Conservation (phyloP, 805 yeast species). For the Zygotorulaspora sp. region DNA sequence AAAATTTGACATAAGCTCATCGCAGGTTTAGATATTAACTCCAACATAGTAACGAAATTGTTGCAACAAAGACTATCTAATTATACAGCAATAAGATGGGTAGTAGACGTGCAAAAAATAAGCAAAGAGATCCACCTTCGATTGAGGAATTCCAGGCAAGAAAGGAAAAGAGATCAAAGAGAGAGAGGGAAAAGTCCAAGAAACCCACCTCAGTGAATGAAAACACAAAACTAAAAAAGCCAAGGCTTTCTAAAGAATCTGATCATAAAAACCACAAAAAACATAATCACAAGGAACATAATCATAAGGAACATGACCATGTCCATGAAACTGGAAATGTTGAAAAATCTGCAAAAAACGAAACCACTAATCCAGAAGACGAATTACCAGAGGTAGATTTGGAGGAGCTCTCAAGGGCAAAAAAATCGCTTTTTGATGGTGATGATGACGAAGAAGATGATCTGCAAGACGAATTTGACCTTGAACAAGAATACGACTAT, state of each 20-base stretch:
- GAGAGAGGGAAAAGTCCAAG: conserved; percentile 34
- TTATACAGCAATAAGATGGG: no score
- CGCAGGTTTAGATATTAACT: no score
- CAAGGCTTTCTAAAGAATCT: conserved; percentile 9
- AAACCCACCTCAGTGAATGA: conserved; percentile 11
- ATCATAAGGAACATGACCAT: conserved; percentile 4
- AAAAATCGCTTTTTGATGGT: conserved; percentile 66
- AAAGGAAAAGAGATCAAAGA: conserved; percentile 37
- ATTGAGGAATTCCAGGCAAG: conserved; percentile 73
- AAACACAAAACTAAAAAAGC: conserved; percentile 16
- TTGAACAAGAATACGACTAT: conserved; percentile 44
- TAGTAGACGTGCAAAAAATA: conserved; percentile 79
- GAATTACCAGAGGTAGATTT: conserved; percentile 62
- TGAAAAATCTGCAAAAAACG: conserved; percentile 25
- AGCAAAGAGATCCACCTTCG: conserved; percentile 89
- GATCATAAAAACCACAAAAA: conserved; percentile 19
- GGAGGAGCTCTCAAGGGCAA: conserved; percentile 63
- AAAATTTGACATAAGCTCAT: conserved; percentile 14
- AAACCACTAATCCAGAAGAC: conserved; percentile 31
- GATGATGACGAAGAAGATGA: conserved; percentile 30
- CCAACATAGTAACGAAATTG: no score
- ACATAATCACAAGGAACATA: conserved; percentile 18
- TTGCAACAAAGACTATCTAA: no score
- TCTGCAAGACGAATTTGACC: conserved; percentile 48
- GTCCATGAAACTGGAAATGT: conserved; percentile 11